phyloP scores from a whole-genome alignment of 2,329 filamentous ascomycete species.

The Alternaria atra region DNA sequence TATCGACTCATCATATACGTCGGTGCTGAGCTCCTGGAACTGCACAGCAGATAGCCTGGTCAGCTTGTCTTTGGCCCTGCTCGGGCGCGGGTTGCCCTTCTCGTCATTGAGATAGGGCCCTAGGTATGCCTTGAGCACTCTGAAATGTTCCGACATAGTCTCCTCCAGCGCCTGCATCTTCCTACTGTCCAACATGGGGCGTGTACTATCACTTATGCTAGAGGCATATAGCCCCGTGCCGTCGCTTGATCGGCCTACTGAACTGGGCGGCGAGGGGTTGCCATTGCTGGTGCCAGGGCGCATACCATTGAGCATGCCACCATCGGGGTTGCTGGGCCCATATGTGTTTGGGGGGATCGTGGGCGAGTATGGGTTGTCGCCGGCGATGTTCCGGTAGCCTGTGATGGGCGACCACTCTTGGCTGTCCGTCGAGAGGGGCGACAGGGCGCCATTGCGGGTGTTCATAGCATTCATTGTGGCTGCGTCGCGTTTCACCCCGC shows the following conservation, averaged over 20 bases:
- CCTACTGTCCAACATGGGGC: conserved; percentile 62
- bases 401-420: conserved; percentile 54
- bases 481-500: conserved; percentile 34
- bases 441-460: conserved; percentile 51
- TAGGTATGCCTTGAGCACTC: conserved; percentile 79
- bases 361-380: conserved; percentile 52
- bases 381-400: conserved; percentile 48
- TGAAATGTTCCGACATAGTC: conserved; percentile 81
- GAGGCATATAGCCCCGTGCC: conserved; percentile 72
- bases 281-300: conserved; percentile 51
- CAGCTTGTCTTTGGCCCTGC: conserved; percentile 93
- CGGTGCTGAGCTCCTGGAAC: conserved; percentile 96
- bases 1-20: conserved; percentile 94
- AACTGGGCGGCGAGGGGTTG: conserved; percentile 85
- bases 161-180: conserved; percentile 70
- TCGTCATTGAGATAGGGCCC: conserved; percentile 76
- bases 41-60: conserved; percentile 88
- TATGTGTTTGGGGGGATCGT: conserved; percentile 46
- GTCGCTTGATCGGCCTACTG: conserved; percentile 84
- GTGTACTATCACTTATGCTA: conserved; percentile 60
- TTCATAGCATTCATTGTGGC: conserved; percentile 39
- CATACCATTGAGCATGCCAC: conserved; percentile 63
- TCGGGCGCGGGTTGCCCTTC: conserved; percentile 76
- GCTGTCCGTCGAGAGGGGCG: conserved; percentile 52
- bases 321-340: conserved; percentile 49